Evolutionary conservation across 2,329 filamentous ascomycete genomes (phyloP), one percentile per base, ranked within the genome.

Genomic region (Pseudocercospora musae): DNA sequence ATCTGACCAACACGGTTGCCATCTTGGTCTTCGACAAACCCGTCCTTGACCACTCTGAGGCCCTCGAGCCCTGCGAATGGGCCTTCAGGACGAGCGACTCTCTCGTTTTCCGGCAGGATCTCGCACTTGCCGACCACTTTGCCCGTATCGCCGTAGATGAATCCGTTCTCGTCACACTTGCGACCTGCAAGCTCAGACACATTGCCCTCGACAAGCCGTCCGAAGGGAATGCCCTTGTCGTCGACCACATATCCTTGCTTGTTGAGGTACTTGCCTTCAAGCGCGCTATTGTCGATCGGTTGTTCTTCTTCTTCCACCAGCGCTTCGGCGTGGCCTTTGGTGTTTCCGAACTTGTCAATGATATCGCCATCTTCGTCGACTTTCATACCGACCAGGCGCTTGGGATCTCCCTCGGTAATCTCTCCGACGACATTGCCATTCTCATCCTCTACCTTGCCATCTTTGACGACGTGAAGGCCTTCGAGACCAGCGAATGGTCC

Each of bases 361-460:
- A 96, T 87, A 60, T 95, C 91, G 44, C 91, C 91, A 67, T 96
- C 91, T 66, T 91, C 88, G 62, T 95, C 91, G 15, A 95, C 91
- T 7, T 81, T 71, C 46, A 90, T 88, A 15, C 91, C 91, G 42
- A 88, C 85, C 0, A 96, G 83, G 57, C 82, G 80, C 82, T 91
- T 92, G 33, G 83, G 75, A 58, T 95, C 89, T 1, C 91, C 91
- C 50, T 87, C 85, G 2, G 84, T 80, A 40, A 94, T 82, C 46
- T 87, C 82, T 18, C 91, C 91, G 53, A 95, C 89, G 25, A 89
- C 82, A 65, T 90, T 86, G 31, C 89, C 90, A 82, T 96, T 82
- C 83, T 88, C 75, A 85, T 96, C 83, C 81, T 96, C 83, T 46
- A 91, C 80, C 63, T 85, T 88, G 55, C 88, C 88, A 50, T 89